Evolutionary conservation across 345 rosid species (phyloP).

Genomic region (Conringia planisiliqua): DNA sequence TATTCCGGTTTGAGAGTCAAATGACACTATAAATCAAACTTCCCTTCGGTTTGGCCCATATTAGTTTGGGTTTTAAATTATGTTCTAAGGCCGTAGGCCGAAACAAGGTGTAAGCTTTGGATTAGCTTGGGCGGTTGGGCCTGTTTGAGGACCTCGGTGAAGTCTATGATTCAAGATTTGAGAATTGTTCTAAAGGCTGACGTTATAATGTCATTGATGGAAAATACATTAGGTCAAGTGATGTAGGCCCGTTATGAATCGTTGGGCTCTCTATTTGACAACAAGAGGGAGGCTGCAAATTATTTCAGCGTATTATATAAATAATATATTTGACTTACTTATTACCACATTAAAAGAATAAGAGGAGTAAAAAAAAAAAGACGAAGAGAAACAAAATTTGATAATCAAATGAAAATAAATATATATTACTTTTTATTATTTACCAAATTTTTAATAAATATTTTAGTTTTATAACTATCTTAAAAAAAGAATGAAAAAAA

Average conservation of each 20-base stretch:
- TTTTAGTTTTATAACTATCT: no score
- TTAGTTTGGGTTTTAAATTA: background rate
- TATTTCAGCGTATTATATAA: background rate
- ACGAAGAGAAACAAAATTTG: no score
- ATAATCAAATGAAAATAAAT: no score
- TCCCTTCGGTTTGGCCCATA: background rate
- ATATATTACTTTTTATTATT: no score
- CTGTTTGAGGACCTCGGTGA: background rate
- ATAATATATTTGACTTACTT: no score
- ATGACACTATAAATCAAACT: background rate
- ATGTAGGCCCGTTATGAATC: background rate
- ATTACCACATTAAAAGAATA: no score
- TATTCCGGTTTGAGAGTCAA: background rate
- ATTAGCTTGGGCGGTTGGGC: background rate
- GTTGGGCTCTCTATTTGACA: conserved; percentile 4
- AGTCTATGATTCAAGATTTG: background rate
- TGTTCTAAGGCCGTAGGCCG: background rate
- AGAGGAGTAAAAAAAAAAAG: no score
- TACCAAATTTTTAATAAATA: no score
- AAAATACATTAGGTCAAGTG: background rate
- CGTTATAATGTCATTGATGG: background rate
- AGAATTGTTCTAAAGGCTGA: background rate
- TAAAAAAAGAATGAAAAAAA: no score
- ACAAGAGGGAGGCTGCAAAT: background rate
- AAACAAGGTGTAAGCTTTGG: background rate